Evolutionary conservation across 2,329 filamentous ascomycete genomes (phyloP), one percentile per base, ranked within the genome.

Genomic region (Clonostachys chloroleuca): DNA sequence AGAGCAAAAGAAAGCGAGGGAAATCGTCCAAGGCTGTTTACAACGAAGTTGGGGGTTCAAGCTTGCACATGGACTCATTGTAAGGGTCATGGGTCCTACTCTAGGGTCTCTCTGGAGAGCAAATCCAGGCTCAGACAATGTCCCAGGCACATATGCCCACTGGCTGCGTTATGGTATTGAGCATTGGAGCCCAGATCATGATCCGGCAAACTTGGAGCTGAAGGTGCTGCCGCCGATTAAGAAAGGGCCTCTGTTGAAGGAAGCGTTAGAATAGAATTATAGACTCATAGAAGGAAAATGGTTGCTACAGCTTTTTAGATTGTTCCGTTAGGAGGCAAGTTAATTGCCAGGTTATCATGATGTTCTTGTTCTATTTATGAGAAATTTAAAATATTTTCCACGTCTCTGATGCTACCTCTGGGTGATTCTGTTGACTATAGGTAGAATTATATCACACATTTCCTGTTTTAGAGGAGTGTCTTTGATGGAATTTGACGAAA

Each of bases 91-190:
- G 24, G 71, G 72, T 2, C 63, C 69, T 16, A 81, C 78, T 1
- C 59, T 82, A 12, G 75, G 77, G 1, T 75, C 74, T 24, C 52
- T 78, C 34, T 81, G 77, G 77, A 70, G 73, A 56, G 69, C 68
- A 34, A 52, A 80, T 52, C 57, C 62, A 3, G 77, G 74, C 2
- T 69, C 68, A 1, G 77, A 81, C 54, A 54, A 69, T 55, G 62
- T 73, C 3, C 64, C 67, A 1, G 71, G 73, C 5, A 81, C 77
- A 2, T 81, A 81, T 59, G 76, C 71, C 4, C 68, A 74, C 49
- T 81, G 75, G 77, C 52, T 81, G 45, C 65, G 78, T 17, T 60
- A 78, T 56, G 78, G 66, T 2, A 75, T 69, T 47, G 56, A 69
- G 9, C 61, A 74, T 57, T 78, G 72, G 70, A 65, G 52, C 37